phyloP scores from a whole-genome alignment of 305 asterid species.

The Fraxinus albicans region DNA sequence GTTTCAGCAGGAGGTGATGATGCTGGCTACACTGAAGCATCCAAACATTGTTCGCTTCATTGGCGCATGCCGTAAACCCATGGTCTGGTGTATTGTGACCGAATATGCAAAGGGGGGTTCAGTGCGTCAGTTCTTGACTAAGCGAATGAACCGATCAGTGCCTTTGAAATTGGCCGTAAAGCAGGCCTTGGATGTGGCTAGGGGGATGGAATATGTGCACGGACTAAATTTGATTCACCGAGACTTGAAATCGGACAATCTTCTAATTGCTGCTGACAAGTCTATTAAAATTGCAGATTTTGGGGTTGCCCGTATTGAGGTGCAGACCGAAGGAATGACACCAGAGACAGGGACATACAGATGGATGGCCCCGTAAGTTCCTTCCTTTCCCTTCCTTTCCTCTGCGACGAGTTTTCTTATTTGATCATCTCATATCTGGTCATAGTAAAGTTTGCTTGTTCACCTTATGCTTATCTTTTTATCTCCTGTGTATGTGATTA shows the following conservation, averaged over 20 bases:
- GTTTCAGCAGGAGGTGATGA: conserved; percentile 97
- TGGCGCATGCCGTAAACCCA: conserved; percentile 94
- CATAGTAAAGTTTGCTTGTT: conserved; percentile 1
- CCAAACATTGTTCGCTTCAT: conserved; percentile 93
- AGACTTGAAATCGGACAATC: conserved; percentile 94
- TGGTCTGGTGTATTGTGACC: conserved; percentile 98
- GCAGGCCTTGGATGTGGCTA: conserved; percentile 98
- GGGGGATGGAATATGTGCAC: conserved; percentile 97
- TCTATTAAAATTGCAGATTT: conserved; percentile 96
- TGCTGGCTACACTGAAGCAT: conserved; percentile 85
- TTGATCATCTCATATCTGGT: conserved; percentile 1
- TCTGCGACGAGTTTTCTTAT: background rate
- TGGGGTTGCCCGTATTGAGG: conserved; percentile 98
- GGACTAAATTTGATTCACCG: conserved; percentile 83
- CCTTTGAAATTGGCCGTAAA: conserved; percentile 90
- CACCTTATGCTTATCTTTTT: background rate
- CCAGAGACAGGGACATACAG: conserved; percentile 99
- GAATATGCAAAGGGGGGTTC: conserved; percentile 99
- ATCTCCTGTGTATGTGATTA: background rate
- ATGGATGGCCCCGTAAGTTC: conserved; percentile 99
- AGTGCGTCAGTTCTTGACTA: conserved; percentile 85
- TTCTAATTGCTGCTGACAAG: conserved; percentile 83
- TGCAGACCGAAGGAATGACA: conserved; percentile 98
- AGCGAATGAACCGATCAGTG: conserved; percentile 83
- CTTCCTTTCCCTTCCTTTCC: background rate